Evolutionary conservation across 169 alveolate species (phyloP).

Genomic region (Perkinsus olseni): DNA sequence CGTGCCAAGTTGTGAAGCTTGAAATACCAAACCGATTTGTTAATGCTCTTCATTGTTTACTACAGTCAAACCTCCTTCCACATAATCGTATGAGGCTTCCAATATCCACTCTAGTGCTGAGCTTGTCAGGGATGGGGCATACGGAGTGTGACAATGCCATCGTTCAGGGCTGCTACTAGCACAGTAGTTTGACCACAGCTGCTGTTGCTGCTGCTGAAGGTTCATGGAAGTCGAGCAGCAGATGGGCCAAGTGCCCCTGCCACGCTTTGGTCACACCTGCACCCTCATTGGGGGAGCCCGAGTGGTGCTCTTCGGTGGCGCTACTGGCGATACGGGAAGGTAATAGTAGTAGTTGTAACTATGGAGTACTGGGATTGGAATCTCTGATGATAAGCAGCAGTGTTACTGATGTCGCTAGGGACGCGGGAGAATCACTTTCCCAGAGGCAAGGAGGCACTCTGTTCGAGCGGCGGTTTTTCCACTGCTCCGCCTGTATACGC

Average conservation of each 20-base stretch:
- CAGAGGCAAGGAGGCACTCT: not conserved
- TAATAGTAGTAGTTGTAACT: not conserved
- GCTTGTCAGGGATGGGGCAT: not conserved
- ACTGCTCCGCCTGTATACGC: not conserved
- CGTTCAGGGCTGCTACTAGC: not conserved
- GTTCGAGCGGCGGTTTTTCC: not conserved
- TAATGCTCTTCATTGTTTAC: not conserved
- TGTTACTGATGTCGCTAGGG: too few relatives aligned
- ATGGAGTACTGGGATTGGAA: not conserved
- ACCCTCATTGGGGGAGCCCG: conserved; percentile 79
- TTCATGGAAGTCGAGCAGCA: not conserved
- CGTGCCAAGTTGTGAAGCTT: not conserved
- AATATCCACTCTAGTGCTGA: not conserved
- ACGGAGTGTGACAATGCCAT: not conserved
- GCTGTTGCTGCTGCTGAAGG: not conserved
- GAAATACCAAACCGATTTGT: not conserved
- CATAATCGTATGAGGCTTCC: not conserved
- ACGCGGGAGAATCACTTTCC: not conserved
- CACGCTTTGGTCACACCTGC: conserved; percentile 95
- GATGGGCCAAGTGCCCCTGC: conserved; percentile 84
- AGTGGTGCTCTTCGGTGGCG: conserved; percentile 87
- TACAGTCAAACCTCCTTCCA: not conserved
- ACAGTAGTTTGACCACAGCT: not conserved
- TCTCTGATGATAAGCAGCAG: too few relatives aligned
- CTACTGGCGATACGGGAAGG: conserved; percentile 72